These are phyloP conservation scores for Trichophyton verrucosum DNA, from an alignment of 2,329 filamentous ascomycete species.

Conservation along the genomic window DNA sequence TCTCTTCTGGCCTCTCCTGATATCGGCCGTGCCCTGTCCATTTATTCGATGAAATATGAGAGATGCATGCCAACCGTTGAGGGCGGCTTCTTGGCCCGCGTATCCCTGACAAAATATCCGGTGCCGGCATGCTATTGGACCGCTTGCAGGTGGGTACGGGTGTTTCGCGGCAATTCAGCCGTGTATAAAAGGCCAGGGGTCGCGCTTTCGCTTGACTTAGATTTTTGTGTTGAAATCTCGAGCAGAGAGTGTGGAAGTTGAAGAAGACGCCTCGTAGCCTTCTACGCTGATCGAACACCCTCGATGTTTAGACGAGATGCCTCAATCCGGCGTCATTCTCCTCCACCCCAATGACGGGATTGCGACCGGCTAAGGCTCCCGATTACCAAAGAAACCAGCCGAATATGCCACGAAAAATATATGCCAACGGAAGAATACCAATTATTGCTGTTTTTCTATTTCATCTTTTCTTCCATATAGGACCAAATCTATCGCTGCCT, in stretches of 20 bases:
- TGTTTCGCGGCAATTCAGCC: conserved; percentile 1
- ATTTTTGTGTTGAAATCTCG: neutral
- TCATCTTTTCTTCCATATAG: neutral
- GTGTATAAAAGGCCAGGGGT: neutral
- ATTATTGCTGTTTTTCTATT: neutral
- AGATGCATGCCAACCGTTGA: too few relatives aligned
- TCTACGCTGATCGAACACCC: neutral
- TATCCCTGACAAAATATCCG: neutral
- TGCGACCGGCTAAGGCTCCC: neutral
- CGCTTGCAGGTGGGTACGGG: neutral
- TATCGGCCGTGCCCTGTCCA: neutral
- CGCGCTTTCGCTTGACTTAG: neutral
- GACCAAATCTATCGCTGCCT: too few relatives aligned
- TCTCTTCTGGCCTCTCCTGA: neutral
- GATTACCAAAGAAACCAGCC: too few relatives aligned
- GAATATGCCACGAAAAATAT: too few relatives aligned
- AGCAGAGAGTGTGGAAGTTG: neutral
- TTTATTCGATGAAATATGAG: neutral
- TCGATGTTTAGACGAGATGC: neutral
- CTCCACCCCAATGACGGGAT: neutral
- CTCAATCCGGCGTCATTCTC: too few relatives aligned
- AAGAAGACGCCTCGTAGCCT: neutral
- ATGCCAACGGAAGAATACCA: neutral
- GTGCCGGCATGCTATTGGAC: neutral
- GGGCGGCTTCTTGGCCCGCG: neutral